Conservation (phyloP, 768 basidiomycete genomes). For the Suillus weaverae region DNA sequence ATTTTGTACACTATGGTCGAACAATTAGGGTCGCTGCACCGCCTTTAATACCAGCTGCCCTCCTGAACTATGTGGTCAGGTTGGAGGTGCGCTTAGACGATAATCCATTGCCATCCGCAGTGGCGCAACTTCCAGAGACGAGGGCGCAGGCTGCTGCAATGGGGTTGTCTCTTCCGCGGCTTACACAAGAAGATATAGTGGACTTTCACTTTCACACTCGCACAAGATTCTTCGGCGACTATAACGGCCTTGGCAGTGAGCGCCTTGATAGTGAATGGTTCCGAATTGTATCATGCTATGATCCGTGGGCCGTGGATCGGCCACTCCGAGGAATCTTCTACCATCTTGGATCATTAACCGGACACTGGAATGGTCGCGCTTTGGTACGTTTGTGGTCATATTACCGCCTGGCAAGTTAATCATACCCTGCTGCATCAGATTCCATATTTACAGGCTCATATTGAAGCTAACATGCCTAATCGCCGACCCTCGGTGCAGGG, state of each 20-base stretch:
- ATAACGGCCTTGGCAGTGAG: constrained; percentile 25
- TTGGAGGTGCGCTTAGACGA: constrained; percentile 38
- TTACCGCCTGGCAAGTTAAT: constrained; percentile 3
- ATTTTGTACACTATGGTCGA: constrained; percentile 42
- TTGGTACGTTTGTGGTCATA: constrained; percentile 34
- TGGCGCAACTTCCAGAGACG: constrained; percentile 33
- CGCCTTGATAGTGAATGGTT: constrained; percentile 50
- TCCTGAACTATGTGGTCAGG: constrained; percentile 37
- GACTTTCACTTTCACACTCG: constrained; percentile 41
- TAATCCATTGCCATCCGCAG: constrained; percentile 22
- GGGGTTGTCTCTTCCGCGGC: constrained; percentile 32
- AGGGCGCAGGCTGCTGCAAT: constrained; percentile 34
- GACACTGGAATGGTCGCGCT: constrained; percentile 49
- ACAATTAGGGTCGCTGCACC: constrained; percentile 43
- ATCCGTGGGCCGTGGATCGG: constrained; percentile 35
- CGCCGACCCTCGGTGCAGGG: constrained; percentile 17
- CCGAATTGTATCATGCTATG: constrained; percentile 44
- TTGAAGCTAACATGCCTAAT: constrained; percentile 24
- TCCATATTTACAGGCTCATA: constrained; percentile 25
- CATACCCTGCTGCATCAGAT: constrained; percentile 19
- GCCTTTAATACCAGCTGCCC: constrained; percentile 40
- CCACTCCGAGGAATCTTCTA: constrained; percentile 44
- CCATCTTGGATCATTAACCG: constrained; percentile 42
- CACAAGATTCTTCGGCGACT: constrained; percentile 30
- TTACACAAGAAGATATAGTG: constrained; percentile 39